Base-by-base conservation (phyloP, 106 monocot species). In the Dendrobium huoshanense region DNA sequence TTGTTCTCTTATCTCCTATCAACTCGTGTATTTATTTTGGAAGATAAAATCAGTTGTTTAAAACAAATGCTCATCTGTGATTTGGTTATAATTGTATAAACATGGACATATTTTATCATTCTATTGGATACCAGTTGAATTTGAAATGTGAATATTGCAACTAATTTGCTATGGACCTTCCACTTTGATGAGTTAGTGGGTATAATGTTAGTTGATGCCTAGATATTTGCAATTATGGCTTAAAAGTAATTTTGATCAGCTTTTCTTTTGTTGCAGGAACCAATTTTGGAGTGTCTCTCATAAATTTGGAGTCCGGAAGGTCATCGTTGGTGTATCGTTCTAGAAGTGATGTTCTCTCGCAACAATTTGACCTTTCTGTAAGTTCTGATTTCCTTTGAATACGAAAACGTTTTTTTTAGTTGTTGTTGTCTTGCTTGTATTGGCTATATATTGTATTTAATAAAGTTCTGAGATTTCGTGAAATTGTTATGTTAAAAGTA, bases 321-420 rank as follows among this genome's bases (percentile, higher is more conserved):
- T 75, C 79, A 45, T 88, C 91, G 40, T 85, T 91, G 91, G 77
- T 88, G 31, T 87, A 90, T 82, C 85, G 77, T 11, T 72, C 49
- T 31, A 92, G 86, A 89, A 96, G 96, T 86, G 92, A 87, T 56
- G 77, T 96, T 75, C 87, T 96, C 49, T 88, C 96, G 9, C 90
- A 86, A 67, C 91, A 88, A 55, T 94, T 86, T 85, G 85, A 87
- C 78, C 81, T 85, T 45, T 92, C 90, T 86, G 94, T 94, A 96
- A 86, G 75, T 61, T 41, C 20, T 18, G 9, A 48, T 76, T 47
- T 76, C 11, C 33, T 70, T 70, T 6, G 31, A 31, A 31, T 61
- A 19, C 22, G 22, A 22, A n/a, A 61, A 51, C 2, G 16, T 15
- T 51, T 40, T 72, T 33, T 40, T 44, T 43, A 6, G 7, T 29